Conservation (phyloP, 345 rosid genomes). For the Brassica rapa region DNA sequence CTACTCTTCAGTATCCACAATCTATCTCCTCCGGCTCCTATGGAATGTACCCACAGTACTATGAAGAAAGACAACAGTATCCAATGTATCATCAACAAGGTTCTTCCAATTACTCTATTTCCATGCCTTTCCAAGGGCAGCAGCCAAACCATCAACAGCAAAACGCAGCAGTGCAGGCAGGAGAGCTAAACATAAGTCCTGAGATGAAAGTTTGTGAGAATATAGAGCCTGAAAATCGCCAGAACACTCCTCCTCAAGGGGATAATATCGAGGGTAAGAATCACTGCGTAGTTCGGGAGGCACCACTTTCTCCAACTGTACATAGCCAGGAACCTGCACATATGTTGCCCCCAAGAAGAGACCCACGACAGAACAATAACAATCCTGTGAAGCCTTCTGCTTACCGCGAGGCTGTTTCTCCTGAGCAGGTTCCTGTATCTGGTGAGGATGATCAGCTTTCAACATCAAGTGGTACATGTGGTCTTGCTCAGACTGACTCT, state of each 20-base stretch:
- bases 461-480: conserved; percentile 45
- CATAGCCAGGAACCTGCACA: conserved; percentile 39
- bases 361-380: conserved; percentile 36
- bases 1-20: conserved; percentile 47
- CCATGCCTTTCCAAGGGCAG: conserved; percentile 48
- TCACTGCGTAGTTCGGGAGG: conserved; percentile 42
- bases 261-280: conserved; percentile 44
- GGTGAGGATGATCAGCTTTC: conserved; percentile 54
- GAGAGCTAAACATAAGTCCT: conserved; percentile 43
- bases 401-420: conserved; percentile 47
- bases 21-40: conserved; percentile 49
- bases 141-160: conserved; percentile 44
- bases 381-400: conserved; percentile 46
- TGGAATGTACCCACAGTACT: conserved; percentile 54
- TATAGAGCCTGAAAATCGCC: conserved; percentile 40
- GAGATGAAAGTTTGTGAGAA: conserved; percentile 46
- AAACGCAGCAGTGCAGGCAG: conserved; percentile 43
- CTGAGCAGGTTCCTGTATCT: conserved; percentile 43
- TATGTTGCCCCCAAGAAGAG: conserved; percentile 43
- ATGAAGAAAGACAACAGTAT: conserved; percentile 49
- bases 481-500: conserved; percentile 51
- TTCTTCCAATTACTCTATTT: conserved; percentile 42
- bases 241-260: conserved; percentile 38
- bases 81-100: conserved; percentile 45
- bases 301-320: conserved; percentile 38